These are phyloP conservation scores for Corymbia citriodora DNA, from an alignment of 441 rosid species.

Conservation along the genomic window DNA sequence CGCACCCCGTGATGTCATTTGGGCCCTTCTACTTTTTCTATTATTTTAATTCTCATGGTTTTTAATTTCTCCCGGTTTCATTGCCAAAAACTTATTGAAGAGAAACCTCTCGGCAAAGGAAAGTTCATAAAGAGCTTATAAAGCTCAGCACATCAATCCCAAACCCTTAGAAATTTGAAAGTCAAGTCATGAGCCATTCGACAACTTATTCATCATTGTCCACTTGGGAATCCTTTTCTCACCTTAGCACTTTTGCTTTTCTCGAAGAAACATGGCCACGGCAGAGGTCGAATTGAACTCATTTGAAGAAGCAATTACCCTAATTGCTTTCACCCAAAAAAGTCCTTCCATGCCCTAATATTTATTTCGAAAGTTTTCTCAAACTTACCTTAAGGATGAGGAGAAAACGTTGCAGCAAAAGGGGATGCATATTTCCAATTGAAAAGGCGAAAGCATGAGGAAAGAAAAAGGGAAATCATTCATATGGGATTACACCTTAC, in stretches of 20 bases:
- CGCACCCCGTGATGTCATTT: not conserved
- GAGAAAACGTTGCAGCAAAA: not conserved
- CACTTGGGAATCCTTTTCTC: not conserved
- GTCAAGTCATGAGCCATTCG: not conserved
- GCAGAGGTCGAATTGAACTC: not conserved
- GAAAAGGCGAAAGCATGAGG: not conserved
- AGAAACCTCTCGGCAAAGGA: not conserved
- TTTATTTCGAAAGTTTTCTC: not conserved
- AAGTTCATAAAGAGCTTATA: not conserved
- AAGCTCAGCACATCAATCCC: not conserved
- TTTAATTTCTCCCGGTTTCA: not conserved
- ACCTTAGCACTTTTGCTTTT: rapidly evolving
- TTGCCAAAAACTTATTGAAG: not conserved
- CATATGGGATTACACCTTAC: not conserved
- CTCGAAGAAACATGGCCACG: not conserved
- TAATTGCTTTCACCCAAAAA: not conserved
- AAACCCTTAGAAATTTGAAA: not conserved
- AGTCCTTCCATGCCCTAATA: not conserved
- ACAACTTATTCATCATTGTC: not conserved
- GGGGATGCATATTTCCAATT: not conserved
- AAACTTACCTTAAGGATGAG: not conserved
- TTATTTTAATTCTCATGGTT: not conserved
- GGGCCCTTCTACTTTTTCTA: not conserved
- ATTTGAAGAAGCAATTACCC: too few relatives aligned
- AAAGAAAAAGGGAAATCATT: not conserved